These are phyloP conservation scores for Pleurotus pulmonarius DNA, from an alignment of 768 basidiomycete genomes.

Conservation along the genomic window DNA sequence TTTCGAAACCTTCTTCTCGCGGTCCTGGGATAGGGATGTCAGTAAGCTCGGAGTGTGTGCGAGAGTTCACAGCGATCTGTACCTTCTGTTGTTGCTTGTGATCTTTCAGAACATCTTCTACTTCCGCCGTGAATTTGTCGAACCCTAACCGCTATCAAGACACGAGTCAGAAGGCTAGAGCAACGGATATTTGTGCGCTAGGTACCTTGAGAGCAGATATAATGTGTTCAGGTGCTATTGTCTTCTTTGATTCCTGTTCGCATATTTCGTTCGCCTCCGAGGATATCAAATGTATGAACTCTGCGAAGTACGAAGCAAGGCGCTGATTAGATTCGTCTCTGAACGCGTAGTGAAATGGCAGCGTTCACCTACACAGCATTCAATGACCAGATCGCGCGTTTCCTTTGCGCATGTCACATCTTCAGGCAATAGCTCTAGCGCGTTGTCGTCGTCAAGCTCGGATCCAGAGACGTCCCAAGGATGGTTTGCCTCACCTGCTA, in stretches of 20 bases:
- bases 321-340: constrained; percentile 5
- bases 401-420: constrained; percentile 93
- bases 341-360: constrained; percentile 3
- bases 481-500: constrained; percentile 57
- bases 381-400: constrained; percentile 93
- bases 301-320: constrained; percentile 34
- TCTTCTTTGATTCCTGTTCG: constrained; percentile 97
- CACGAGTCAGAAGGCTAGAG: constrained; percentile 7
- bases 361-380: constrained; percentile 97
- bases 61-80: constrained; percentile 14
- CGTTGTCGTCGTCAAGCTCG: constrained; percentile 7
- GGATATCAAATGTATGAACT: constrained; percentile 97
- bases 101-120: constrained; percentile 90
- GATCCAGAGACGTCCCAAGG: constrained; percentile 6
- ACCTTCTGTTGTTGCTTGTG: constrained; percentile 97
- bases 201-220: constrained; percentile 84
- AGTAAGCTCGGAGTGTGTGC: constrained; percentile 4
- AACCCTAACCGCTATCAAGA: constrained; percentile 78
- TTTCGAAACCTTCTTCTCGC: constrained; percentile 90
- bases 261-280: constrained; percentile 98
- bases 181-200: background rate
- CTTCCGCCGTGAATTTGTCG: constrained; percentile 84
- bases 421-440: constrained; percentile 79
- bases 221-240: constrained; percentile 97
- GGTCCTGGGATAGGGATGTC: constrained; percentile 49